Percentiles rank a stretch among this genome's conserved stretches.
Evolutionary conservation across 1,139 yeast genomes (phyloP).

Genomic region (Arxiozyma heterogenica): DNA sequence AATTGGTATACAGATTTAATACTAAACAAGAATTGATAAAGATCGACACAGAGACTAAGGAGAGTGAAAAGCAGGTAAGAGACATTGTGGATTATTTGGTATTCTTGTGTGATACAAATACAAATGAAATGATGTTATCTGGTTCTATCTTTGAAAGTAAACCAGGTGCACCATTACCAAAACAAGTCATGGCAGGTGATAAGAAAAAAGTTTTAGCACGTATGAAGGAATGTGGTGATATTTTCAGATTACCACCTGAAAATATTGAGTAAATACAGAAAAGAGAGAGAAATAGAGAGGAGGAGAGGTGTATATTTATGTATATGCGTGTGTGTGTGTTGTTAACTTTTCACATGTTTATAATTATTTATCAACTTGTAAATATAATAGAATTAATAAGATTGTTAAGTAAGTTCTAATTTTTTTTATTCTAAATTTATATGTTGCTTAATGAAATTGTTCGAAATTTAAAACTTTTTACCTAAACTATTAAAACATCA

Average conservation of each 20-base stretch:
- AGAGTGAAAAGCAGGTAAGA: conserved; percentile 43
- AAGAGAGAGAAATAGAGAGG: not conserved
- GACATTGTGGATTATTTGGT: conserved; percentile 67
- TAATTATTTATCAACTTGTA: not conserved
- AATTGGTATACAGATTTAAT: conserved; percentile 65
- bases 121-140: conserved; percentile 55
- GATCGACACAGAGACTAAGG: conserved; percentile 39
- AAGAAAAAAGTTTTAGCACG: conserved; percentile 34
- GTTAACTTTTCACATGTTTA: not conserved
- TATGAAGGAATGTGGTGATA: conserved; percentile 45
- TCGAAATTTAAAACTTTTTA: too few species aligned
- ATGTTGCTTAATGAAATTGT: too few species aligned
- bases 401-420: too few species aligned
- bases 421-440: too few species aligned
- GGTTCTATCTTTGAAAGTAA: conserved; percentile 73
- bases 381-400: not conserved
- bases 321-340: not conserved
- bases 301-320: not conserved
- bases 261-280: not conserved
- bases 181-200: conserved; percentile 24
- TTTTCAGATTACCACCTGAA: conserved; percentile 33
- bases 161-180: conserved; percentile 34
- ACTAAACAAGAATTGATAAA: conserved; percentile 62
- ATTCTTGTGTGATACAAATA: conserved; percentile 64
- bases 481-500: too few species aligned